Conservation (phyloP, 164 flowering plant genomes). For the Tetracentron sinense region DNA sequence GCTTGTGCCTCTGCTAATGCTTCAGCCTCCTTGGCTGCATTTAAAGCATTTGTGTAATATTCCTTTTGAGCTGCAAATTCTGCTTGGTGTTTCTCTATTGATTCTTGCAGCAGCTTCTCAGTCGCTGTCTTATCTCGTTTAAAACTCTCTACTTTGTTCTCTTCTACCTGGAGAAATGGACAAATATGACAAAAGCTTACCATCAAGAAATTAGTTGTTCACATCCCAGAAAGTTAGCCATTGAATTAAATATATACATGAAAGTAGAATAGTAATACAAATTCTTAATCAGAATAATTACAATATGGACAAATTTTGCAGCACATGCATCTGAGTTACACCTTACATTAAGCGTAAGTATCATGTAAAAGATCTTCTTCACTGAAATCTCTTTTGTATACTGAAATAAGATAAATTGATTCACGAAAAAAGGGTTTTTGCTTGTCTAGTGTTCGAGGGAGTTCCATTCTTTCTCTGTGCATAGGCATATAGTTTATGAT, state of each 20-base stretch:
- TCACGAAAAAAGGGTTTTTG: not conserved
- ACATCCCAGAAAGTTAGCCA: not conserved
- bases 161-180: slow-evolving; percentile 63
- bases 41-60: slow-evolving; percentile 71
- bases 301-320: not conserved
- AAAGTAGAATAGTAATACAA: not conserved
- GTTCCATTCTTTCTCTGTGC: too few species aligned
- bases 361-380: too few species aligned
- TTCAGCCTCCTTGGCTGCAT: slow-evolving; percentile 95
- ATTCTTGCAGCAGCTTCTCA: slow-evolving; percentile 90
- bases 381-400: too few species aligned
- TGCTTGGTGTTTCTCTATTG: slow-evolving; percentile 86
- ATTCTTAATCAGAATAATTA: not conserved
- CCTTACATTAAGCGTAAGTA: too few species aligned
- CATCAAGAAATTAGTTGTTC: not conserved
- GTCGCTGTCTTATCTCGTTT: slow-evolving; percentile 90
- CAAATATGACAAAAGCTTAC: not conserved
- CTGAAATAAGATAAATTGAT: too few species aligned
- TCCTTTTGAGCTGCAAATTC: slow-evolving; percentile 89
- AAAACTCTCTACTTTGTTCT: slow-evolving; percentile 89
- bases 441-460: not conserved
- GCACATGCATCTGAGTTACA: not conserved
- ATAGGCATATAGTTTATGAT: too few species aligned
- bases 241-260: not conserved
- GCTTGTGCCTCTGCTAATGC: slow-evolving; percentile 91